These are phyloP conservation scores for Gnetum montanum DNA, from an alignment of 75 land plant species.

Conservation along the genomic window DNA sequence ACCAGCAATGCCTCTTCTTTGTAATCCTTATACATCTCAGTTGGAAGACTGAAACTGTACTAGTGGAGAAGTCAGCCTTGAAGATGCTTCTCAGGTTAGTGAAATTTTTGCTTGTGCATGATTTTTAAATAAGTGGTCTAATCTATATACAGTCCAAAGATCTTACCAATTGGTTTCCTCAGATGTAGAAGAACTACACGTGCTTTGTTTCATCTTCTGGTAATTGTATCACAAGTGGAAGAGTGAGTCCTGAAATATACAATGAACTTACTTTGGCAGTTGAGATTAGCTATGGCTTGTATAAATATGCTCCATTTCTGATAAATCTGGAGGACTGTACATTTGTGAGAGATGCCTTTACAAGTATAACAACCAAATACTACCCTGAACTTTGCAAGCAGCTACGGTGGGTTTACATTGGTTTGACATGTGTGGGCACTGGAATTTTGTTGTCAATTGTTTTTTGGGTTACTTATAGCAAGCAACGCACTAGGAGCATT, in stretches of 20 bases:
- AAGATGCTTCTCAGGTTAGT: constrained; percentile 61
- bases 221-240: constrained; percentile 33
- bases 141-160: too few relatives aligned
- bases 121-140: too few relatives aligned
- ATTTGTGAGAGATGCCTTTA: constrained; percentile 66
- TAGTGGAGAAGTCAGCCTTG: constrained; percentile 27
- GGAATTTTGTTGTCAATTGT: constrained; percentile 71
- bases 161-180: constrained; percentile 1
- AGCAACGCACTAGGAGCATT: constrained; percentile 37
- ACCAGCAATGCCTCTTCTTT: constrained; percentile 46
- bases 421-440: constrained; percentile 47
- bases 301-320: constrained; percentile 56
- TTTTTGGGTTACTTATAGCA: constrained; percentile 63
- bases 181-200: constrained; percentile 64
- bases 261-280: constrained; percentile 47
- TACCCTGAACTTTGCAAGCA: constrained; percentile 49
- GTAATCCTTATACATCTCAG: constrained; percentile 40
- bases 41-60: constrained; percentile 28
- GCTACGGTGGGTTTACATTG: constrained; percentile 49
- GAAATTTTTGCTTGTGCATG: background rate
- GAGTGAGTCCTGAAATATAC: constrained; percentile 52
- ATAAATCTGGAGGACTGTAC: constrained; percentile 65
- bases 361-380: constrained; percentile 25
- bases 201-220: constrained; percentile 40
- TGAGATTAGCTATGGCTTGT: constrained; percentile 51